Evolutionary conservation across 139 green algal species (phyloP), one percentile per base, ranked within the genome.

Genomic region (Trebouxia sp.): DNA sequence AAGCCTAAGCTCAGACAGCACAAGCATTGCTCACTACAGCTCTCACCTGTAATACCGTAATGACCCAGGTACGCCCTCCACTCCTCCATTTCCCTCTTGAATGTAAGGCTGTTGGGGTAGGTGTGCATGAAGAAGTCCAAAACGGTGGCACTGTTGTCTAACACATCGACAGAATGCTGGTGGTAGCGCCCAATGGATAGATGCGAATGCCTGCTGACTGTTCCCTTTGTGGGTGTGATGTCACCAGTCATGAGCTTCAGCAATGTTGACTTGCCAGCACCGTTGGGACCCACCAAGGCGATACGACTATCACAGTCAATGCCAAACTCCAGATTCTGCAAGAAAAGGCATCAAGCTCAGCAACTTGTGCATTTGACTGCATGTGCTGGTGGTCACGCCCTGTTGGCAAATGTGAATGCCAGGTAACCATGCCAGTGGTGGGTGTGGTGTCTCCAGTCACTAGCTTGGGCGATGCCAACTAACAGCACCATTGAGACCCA

Each of bases 261-360:
- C 80, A 99, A 83, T 67, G 97, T 99, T 38, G 97, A 98, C 89
- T 99, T 99, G 82, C 96, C 96, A 79, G 92, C 94, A 35, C 91
- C 93, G 83, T 97, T 97, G 42, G 94, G 94, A 3, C 94, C 94
- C 38, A 96, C 91, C 37, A 96, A 85, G 65, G 92, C 93, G 65
- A 96, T 94, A 24, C 90, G 83, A 55, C 94, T 79, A 55, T 95
- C 95, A 10, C 93, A 88, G 11, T 91, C 89, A 17, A 99, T 97
- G 7, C 93, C 97, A 51, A 98, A 80, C 4, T 84, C 82, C 1
- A 96, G 95, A 90, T 97, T 95, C 83, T 97, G 94, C 39, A 99
- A 86, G 78, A 99, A 88, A 70, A 97, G 47, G 4, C 47, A 6
- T 26, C 4, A 6, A 53, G 47, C 20, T 1, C n/a, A n/a, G n/a